A percentile compares a stretch with the other conserved stretches of the same genome.
Conservation (phyloP, 164 flowering plant genomes). For the Dillenia turbinata region DNA sequence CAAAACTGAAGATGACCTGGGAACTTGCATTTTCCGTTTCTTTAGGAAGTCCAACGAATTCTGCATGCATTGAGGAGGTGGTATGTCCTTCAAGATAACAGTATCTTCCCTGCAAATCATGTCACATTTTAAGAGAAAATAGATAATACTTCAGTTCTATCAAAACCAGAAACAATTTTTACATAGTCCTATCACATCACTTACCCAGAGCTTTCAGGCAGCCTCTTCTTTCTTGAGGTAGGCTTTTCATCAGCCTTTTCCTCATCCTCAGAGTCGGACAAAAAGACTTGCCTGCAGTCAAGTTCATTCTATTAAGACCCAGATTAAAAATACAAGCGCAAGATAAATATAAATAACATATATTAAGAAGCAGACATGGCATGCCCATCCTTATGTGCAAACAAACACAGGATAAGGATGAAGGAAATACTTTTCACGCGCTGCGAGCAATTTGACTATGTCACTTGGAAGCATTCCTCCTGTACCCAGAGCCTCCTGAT, state of each 20-base stretch:
- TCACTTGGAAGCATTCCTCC: constrained; percentile 70
- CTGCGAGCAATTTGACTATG: constrained; percentile 65
- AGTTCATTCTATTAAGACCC: neutral
- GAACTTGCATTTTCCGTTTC: constrained; percentile 63
- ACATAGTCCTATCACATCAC: neutral
- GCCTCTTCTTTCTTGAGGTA: constrained; percentile 41
- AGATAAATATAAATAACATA: neutral
- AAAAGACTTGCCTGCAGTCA: constrained; percentile 57
- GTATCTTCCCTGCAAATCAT: constrained; percentile 47
- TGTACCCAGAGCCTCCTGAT: constrained; percentile 17
- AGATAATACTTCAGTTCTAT: no score
- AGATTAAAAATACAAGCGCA: neutral
- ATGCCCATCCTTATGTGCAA: neutral
- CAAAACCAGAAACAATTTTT: neutral
- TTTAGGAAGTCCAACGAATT: constrained; percentile 73
- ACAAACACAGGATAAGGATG: neutral
- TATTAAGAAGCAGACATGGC: neutral
- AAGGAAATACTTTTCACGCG: constrained; percentile 62
- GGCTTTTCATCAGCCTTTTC: constrained; percentile 25
- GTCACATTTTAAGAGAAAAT: neutral
- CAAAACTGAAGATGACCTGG: constrained; percentile 71
- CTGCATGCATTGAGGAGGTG: constrained; percentile 59
- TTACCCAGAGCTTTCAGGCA: constrained; percentile 48
- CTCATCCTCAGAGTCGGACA: constrained; percentile 75
- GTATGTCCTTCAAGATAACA: constrained; percentile 60